Evolutionary conservation across 108 stramenopile genomes (phyloP).

Genomic region (Fistulifera pelliculosa): DNA sequence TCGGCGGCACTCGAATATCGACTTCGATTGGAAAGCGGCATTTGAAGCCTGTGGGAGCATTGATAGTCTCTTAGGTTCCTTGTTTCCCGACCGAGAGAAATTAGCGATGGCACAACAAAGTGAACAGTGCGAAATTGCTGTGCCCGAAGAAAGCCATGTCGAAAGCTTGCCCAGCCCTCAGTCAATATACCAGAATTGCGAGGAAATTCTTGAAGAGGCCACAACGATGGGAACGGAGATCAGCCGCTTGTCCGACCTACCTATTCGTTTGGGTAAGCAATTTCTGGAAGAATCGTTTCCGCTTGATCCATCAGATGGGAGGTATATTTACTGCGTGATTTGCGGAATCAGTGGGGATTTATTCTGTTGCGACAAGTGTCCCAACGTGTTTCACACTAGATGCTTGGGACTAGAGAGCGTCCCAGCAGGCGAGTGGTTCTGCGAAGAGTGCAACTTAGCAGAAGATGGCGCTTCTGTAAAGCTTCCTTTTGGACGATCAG

Average conservation of each 20-base stretch:
- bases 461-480: not conserved
- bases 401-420: conserved; percentile 29
- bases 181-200: not conserved
- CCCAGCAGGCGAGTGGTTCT: conserved; percentile 59
- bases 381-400: conserved; percentile 41
- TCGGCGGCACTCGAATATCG: conserved; percentile 34
- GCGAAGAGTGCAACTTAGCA: conserved; percentile 22
- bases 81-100: conserved; percentile 3
- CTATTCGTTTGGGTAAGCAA: conserved; percentile 18
- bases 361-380: conserved; percentile 48
- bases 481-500: not conserved
- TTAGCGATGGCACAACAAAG: not conserved
- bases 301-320: conserved; percentile 41
- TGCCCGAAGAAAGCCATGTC: not conserved
- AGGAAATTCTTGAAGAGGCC: conserved; percentile 3
- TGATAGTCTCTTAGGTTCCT: conserved; percentile 25
- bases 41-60: conserved; percentile 22
- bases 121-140: not conserved
- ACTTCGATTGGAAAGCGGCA: conserved; percentile 26
- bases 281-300: conserved; percentile 34
- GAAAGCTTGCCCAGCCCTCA: not conserved
- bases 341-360: conserved; percentile 52
- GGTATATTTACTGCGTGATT: conserved; percentile 37
- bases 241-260: conserved; percentile 1
- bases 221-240: not conserved